Evolutionary conservation across 169 alveolate species (phyloP), one percentile per base, ranked within the genome.

Genomic region (Plasmodium cynomolgi): DNA sequence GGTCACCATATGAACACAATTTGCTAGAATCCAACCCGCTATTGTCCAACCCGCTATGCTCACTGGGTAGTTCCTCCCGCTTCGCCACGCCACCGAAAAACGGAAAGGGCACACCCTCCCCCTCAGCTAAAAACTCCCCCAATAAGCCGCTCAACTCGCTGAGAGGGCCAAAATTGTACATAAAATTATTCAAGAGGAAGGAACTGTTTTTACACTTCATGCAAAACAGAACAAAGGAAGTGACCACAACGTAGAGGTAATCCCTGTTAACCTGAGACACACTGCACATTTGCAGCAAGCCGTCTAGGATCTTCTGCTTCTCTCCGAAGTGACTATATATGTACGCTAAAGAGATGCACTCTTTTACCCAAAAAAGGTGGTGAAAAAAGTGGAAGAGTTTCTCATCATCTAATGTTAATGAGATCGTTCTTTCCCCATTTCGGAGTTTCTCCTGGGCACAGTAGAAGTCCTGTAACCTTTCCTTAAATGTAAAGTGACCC

Each of bases 341-440:
- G 23, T 82, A 91, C 31, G 95, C 56, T 50, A 91, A 39, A 72
- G 37, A 79, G 3, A 91, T 62, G 41, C 95, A 91, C 44, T 91
- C 95, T 44, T 73, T 91, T 72, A 91, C 83, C 86, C 82, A 81
- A 39, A 91, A 91, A 31, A 72, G 82, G 39, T 81, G 82, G 73
- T 83, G 84, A 50, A 91, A 81, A 74, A 72, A 91, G 20, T 81
- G 72, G 54, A 8, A 47, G 58, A 91, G 75, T 82, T 91, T 81
- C 17, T 75, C 58, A 72, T 82, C 39, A 71, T 91, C 71, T 79
- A 88, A 88, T 23, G 47, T 77, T 80, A 88, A 31, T 17, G 83
- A 79, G 15, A 91, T 72, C 4, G 83, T 20, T 68, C 75, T 91
- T 17, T 71, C 29, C 11, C 77, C 50, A 58, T 91, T 73, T 50